These are phyloP conservation scores for Chamaecrista fasciculata DNA, from an alignment of 306 rosid genomes.

Conservation along the genomic window DNA sequence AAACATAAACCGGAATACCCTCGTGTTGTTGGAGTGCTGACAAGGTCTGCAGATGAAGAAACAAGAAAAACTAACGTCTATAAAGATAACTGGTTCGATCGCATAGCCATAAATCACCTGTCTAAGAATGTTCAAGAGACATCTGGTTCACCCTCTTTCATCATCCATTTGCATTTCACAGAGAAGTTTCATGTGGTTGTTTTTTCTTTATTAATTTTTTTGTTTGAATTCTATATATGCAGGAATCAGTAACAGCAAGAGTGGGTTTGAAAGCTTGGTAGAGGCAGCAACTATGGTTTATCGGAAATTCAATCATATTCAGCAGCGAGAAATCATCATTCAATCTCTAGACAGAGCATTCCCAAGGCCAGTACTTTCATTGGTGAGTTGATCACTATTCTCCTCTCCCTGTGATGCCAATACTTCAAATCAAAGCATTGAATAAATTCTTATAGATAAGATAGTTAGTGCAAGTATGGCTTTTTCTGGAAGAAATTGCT, in stretches of 20 bases:
- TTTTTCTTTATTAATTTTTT: neutral
- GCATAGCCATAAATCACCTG: conserved; percentile 63
- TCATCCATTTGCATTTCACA: neutral
- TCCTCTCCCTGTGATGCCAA: neutral
- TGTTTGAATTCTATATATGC: conserved; percentile 4
- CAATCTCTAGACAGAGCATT: conserved; percentile 65
- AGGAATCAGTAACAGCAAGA: conserved; percentile 66
- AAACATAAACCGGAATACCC: conserved; percentile 23
- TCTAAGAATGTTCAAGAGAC: conserved; percentile 70
- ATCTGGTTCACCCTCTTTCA: conserved; percentile 55
- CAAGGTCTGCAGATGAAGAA: conserved; percentile 45
- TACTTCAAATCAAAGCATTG: neutral
- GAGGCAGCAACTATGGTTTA: conserved; percentile 67
- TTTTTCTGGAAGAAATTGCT: neutral
- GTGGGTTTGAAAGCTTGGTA: conserved; percentile 73
- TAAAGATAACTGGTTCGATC: conserved; percentile 72
- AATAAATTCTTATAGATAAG: neutral
- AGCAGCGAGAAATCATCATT: conserved; percentile 54
- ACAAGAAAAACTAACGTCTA: conserved; percentile 33
- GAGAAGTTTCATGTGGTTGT: neutral
- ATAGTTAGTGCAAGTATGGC: neutral
- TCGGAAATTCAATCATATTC: conserved; percentile 39
- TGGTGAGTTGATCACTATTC: conserved; percentile 41
- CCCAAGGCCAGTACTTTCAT: conserved; percentile 56
- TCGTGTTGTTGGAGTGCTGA: conserved; percentile 47